Evolutionary conservation across 2,329 filamentous ascomycete species (phyloP).

Genomic region (Atkinsonella hypoxylon): DNA sequence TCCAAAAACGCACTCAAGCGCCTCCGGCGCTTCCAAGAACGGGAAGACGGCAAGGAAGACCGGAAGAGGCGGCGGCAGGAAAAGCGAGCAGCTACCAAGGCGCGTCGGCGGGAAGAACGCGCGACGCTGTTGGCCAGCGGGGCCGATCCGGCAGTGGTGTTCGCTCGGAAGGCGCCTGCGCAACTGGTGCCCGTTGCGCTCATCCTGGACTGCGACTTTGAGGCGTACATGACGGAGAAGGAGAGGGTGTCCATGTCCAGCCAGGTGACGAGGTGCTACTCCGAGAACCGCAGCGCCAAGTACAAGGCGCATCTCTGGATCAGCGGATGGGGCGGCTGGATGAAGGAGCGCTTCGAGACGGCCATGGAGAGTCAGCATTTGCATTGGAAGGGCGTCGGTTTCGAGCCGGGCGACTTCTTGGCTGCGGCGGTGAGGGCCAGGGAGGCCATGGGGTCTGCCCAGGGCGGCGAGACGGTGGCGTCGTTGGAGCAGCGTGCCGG

Average conservation of each 20-base stretch:
- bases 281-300: constrained; percentile 62
- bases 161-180: constrained; percentile 23
- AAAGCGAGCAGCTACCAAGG: constrained; percentile 36
- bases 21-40: constrained; percentile 55
- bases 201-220: constrained; percentile 85
- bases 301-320: constrained; percentile 64
- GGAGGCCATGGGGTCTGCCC: constrained; percentile 44
- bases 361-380: constrained; percentile 59
- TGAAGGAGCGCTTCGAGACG: constrained; percentile 71
- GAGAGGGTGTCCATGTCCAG: constrained; percentile 72
- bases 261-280: constrained; percentile 81
- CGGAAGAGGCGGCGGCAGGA: constrained; percentile 43
- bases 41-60: constrained; percentile 59
- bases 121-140: constrained; percentile 37
- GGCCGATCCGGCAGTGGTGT: constrained; percentile 25
- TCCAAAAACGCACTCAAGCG: constrained; percentile 87
- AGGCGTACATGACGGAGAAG: constrained; percentile 76
- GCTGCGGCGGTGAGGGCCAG: constrained; percentile 54
- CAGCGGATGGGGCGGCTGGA: constrained; percentile 62
- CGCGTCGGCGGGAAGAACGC: constrained; percentile 36
- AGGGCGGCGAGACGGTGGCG: constrained; percentile 48
- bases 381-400: constrained; percentile 68
- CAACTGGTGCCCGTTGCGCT: constrained; percentile 63
- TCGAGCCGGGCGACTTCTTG: constrained; percentile 64
- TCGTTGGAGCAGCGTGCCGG: constrained; percentile 33